A percentile compares a stretch with the other conserved stretches of the same genome.
Evolutionary conservation across 495 filamentous ascomycete species (phyloP).

Genomic region (Hyaloscypha hepaticicola): DNA sequence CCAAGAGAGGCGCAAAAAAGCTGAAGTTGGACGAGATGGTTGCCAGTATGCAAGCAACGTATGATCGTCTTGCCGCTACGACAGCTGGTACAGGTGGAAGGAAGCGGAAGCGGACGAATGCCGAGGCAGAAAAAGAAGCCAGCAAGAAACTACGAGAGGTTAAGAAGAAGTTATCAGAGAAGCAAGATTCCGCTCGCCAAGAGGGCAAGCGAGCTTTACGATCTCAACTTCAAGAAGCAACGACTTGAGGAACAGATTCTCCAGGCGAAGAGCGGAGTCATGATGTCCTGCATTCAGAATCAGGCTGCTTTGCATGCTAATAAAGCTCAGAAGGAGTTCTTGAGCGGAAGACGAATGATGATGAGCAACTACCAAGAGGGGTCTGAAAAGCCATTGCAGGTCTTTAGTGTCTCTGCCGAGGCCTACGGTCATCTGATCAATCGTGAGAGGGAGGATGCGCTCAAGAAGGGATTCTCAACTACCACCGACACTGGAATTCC

Average conservation of each 20-base stretch:
- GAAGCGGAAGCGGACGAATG: not conserved
- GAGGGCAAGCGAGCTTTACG: not conserved
- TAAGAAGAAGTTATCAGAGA: not conserved
- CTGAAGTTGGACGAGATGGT: no score
- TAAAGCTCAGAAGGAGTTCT: constrained; percentile 3
- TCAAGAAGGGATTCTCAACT: not conserved
- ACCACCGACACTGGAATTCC: constrained; percentile 11
- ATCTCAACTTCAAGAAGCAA: not conserved
- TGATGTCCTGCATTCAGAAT: not conserved
- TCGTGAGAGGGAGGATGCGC: not conserved
- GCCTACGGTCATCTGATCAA: not conserved
- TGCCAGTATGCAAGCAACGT: no score
- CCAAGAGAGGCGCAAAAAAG: not conserved
- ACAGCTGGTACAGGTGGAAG: constrained; percentile 1
- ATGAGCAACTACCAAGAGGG: constrained; percentile 2
- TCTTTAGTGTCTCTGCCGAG: constrained; percentile 14
- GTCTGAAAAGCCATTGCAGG: not conserved
- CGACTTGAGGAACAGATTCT: not conserved
- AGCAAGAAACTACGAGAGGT: not conserved
- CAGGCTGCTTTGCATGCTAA: not conserved
- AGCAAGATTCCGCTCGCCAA: not conserved
- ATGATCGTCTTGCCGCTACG: not conserved
- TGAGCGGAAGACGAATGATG: not conserved
- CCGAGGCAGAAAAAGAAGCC: not conserved
- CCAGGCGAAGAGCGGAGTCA: not conserved